A percentile compares a stretch with the other conserved stretches of the same genome.
These are phyloP conservation scores for Amauroascus verrucosus DNA, from an alignment of 2,329 filamentous ascomycete species.

Conservation along the genomic window DNA sequence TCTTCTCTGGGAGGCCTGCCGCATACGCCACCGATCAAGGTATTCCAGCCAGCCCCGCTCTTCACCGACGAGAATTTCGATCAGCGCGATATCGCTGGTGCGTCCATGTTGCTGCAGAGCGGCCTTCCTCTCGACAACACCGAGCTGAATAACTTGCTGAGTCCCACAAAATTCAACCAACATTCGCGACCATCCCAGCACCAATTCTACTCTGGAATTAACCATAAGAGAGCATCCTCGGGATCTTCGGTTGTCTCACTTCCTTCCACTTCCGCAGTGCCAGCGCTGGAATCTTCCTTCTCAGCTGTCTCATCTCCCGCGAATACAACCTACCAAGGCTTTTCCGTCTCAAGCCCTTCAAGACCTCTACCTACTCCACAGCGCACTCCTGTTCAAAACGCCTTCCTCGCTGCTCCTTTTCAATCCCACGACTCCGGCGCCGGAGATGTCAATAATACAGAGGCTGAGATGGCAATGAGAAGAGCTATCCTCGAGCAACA, in stretches of 20 bases:
- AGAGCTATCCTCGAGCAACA: constrained; percentile 45
- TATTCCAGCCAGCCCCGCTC: constrained; percentile 22
- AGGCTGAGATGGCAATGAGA: constrained; percentile 52
- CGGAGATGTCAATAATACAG: constrained; percentile 34
- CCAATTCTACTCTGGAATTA: constrained; percentile 3
- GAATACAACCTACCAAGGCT: constrained; percentile 1
- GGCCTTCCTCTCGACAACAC: constrained; percentile 1
- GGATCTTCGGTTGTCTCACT: constrained; percentile 34
- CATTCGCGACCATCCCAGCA: constrained; percentile 8
- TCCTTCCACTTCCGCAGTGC: constrained; percentile 35
- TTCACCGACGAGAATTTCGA: constrained; percentile 20
- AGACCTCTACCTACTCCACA: constrained; percentile 48
- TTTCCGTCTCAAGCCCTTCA: constrained; percentile 31
- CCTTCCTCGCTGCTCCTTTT: constrained; percentile 40
- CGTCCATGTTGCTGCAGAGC: constrained; percentile 32
- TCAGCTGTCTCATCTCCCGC: constrained; percentile 21
- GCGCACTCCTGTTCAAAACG: constrained; percentile 44
- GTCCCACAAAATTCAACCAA: constrained; percentile 12
- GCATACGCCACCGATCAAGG: constrained; percentile 22
- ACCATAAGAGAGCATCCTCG: constrained; percentile 32
- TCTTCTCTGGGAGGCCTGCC: constrained; percentile 24
- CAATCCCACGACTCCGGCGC: constrained; percentile 37
- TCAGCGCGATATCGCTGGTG: constrained; percentile 17
- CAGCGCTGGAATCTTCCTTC: constrained; percentile 24
- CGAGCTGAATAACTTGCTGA: constrained; percentile 13